phyloP scores from a whole-genome alignment of 1,284 basidiomycete species.

The Puccinia novopanici region DNA sequence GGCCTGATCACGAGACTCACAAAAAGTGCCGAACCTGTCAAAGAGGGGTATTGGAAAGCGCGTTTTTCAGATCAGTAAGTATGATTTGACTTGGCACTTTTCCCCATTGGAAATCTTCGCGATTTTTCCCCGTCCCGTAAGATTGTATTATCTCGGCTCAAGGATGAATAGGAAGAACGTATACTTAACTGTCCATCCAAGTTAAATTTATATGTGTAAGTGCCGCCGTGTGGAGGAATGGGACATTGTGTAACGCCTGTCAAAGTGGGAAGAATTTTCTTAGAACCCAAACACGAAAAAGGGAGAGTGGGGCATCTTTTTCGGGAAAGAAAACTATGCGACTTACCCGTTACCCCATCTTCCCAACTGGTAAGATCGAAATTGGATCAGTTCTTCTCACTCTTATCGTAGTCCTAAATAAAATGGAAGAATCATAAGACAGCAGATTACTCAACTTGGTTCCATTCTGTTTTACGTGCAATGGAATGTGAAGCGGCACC shows the following conservation, averaged over 20 bases:
- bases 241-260: slow-evolving; percentile 44
- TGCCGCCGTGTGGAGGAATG: slow-evolving; percentile 35
- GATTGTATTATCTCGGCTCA: no score
- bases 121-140: no score
- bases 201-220: slow-evolving; percentile 46
- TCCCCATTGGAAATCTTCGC: no score
- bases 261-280: no score
- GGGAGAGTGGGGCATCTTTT: neutral
- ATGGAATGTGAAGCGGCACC: no score
- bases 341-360: slow-evolving; percentile 43
- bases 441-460: slow-evolving; percentile 55
- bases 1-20: neutral
- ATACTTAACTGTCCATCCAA: slow-evolving; percentile 39
- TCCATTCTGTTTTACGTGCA: slow-evolving; percentile 47
- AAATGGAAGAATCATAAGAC: no score
- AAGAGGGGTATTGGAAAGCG: neutral
- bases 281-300: no score
- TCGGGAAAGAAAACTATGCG: neutral
- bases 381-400: neutral
- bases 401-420: no score
- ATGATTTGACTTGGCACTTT: no score
- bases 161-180: neutral
- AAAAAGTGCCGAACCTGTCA: slow-evolving; percentile 45
- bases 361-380: slow-evolving; percentile 32
- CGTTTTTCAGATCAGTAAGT: neutral